These are phyloP conservation scores for Mycotypha africana DNA, from an alignment of 371 early-diverging fungal species.

Conservation along the genomic window DNA sequence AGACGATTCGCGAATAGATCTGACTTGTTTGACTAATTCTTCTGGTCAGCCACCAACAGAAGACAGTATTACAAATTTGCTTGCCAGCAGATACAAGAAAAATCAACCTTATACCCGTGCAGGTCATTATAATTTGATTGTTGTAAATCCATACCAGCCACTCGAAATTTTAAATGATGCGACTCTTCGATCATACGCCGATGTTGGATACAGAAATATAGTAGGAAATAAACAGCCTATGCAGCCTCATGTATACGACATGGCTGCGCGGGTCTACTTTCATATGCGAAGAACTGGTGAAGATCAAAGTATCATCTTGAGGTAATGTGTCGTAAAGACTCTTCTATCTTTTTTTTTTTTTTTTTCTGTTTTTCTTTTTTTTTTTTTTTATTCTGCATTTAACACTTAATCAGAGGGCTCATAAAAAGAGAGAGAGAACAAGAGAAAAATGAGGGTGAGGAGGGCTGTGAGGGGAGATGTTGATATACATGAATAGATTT, in stretches of 20 bases:
- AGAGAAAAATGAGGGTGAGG: no score
- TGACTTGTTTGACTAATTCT: constrained; percentile 29
- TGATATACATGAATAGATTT: no score
- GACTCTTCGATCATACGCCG: constrained; percentile 49
- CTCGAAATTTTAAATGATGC: constrained; percentile 50
- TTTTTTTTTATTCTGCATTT: no score
- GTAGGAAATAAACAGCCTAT: constrained; percentile 34
- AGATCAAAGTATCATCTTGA: constrained; percentile 76
- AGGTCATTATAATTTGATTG: constrained; percentile 52
- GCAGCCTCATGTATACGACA: constrained; percentile 58
- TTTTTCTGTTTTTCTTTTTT: no score
- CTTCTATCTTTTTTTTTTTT: no score
- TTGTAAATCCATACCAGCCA: constrained; percentile 55
- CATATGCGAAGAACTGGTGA: constrained; percentile 80
- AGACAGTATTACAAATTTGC: constrained; percentile 49
- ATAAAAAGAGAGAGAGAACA: no score
- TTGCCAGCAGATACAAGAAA: constrained; percentile 50
- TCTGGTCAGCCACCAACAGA: constrained; percentile 43
- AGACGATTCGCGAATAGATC: constrained; percentile 45
- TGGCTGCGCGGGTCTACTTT: constrained; percentile 63
- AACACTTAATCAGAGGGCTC: no score
- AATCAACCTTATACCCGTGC: constrained; percentile 56
- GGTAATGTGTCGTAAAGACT: no score
- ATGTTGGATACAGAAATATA: constrained; percentile 45
- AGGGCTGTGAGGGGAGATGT: no score